Base-by-base conservation (phyloP, 441 rosid species). In the Jatropha podagrica region DNA sequence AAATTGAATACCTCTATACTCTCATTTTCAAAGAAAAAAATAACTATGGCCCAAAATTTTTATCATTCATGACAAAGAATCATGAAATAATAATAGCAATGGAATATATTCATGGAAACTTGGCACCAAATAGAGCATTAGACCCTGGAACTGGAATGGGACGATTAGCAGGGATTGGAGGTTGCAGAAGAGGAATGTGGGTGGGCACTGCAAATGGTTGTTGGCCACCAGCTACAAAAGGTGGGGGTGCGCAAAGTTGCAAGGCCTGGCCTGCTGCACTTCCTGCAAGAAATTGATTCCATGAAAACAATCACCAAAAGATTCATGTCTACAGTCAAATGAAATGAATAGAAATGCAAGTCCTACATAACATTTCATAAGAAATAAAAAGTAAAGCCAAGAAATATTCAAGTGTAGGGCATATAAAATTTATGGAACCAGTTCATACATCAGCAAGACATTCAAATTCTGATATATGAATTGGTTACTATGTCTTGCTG, bases 181-280 rank as follows among this genome's bases (percentile, higher is more conserved):
- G 83, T 44, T 91, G 98, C 81, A 88, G 58, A 52, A 82, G 80
- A 17, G 90, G 86, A 72, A 86, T 75, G 69, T 89, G 90, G 75
- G 74, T 72, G 38, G 92, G 86, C 76, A 85, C 73, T 5, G 84
- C 68, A 60, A 80, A 85, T 41, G 85, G 85, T 76, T 87, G 91
- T 81, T 84, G 88, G 68, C 88, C 92, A 65, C 73, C 78, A 44
- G 82, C 77, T 12, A 82, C 67, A 70, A 83, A 77, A 58, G 95
- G 89, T 20, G 87, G 89, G 32, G 92, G 83, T 56, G 83, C 55
- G 32, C 86, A 86, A 0, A 81, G 69, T 74, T 83, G 92, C 82
- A 86, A 54, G 1, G 87, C 76, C 78, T 90, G 95, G 48, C 87
- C 92, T 4, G 85, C 77, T 68, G 83, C 87, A 77, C 54, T 80